Percentiles rank a stretch among this genome's conserved stretches.
Conservation (phyloP, 208 protist genomes). For the Angomonas ambiguus region DNA sequence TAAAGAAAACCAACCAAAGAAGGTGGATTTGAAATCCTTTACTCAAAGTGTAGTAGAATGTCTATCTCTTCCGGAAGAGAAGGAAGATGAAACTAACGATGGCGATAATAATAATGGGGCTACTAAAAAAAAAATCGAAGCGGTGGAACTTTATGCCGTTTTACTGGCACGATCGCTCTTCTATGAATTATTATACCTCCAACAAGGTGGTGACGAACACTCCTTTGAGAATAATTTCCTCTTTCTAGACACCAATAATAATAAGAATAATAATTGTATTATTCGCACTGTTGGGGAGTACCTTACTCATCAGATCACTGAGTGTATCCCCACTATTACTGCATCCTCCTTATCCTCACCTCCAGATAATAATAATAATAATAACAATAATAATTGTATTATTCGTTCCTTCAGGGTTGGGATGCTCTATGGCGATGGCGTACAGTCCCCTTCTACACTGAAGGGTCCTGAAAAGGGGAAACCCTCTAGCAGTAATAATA, state of each 20-base stretch:
- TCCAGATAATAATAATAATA: constrained; percentile 4
- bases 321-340: too few relatives aligned
- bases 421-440: too few relatives aligned
- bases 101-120: not conserved
- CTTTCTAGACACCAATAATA: not conserved
- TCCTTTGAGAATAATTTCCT: not conserved
- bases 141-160: not conserved
- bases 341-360: too few relatives aligned
- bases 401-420: not conserved
- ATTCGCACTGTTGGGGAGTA: not conserved
- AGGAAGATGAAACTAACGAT: too few relatives aligned
- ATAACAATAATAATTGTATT: not conserved
- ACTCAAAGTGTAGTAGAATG: too few relatives aligned
- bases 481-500: too few relatives aligned
- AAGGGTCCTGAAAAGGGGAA: too few relatives aligned
- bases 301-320: too few relatives aligned
- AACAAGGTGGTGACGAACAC: not conserved
- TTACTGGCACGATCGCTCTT: not conserved
- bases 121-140: not conserved
- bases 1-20: too few relatives aligned
- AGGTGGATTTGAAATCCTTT: too few relatives aligned
- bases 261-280: not conserved
- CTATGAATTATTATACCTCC: not conserved
- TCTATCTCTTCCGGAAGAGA: too few relatives aligned
- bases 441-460: too few relatives aligned